These are phyloP conservation scores for Trichoderma harzianum DNA, from an alignment of 2,329 filamentous ascomycete species.

Conservation along the genomic window DNA sequence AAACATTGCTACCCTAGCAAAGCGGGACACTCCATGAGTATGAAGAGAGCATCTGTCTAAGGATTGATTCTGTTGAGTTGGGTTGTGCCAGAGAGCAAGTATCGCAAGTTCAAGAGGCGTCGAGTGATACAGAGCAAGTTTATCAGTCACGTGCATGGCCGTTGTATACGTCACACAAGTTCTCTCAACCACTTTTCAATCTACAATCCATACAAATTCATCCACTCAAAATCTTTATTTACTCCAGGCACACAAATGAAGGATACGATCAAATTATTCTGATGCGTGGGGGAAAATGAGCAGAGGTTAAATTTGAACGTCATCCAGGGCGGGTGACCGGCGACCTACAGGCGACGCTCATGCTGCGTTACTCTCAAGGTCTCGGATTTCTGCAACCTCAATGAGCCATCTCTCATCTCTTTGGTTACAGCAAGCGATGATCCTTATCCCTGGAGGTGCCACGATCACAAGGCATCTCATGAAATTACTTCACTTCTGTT, in stretches of 20 bases:
- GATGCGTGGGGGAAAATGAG: neutral
- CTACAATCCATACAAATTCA: neutral
- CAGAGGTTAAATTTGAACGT: neutral
- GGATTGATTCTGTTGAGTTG: neutral
- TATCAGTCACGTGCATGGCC: neutral
- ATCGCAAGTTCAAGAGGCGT: neutral
- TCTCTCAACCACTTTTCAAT: neutral
- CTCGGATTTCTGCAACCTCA: neutral
- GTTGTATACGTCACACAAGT: neutral
- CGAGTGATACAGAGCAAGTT: neutral
- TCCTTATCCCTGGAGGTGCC: neutral
- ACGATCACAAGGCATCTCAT: neutral
- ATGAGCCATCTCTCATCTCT: neutral
- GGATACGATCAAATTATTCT: no score
- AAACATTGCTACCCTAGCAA: neutral
- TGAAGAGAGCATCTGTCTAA: neutral
- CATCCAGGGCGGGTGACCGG: neutral
- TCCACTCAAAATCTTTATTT: neutral
- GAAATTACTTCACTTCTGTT: neutral
- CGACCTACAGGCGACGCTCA: neutral
- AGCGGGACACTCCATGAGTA: neutral
- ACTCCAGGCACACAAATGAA: no score
- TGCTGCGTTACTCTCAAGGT: neutral
- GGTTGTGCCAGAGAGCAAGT: neutral
- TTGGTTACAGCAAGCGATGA: conserved; percentile 12